Evolutionary conservation across 2,329 filamentous ascomycete genomes (phyloP), one percentile per base, ranked within the genome.

Genomic region (Talaromyces verruculosus): DNA sequence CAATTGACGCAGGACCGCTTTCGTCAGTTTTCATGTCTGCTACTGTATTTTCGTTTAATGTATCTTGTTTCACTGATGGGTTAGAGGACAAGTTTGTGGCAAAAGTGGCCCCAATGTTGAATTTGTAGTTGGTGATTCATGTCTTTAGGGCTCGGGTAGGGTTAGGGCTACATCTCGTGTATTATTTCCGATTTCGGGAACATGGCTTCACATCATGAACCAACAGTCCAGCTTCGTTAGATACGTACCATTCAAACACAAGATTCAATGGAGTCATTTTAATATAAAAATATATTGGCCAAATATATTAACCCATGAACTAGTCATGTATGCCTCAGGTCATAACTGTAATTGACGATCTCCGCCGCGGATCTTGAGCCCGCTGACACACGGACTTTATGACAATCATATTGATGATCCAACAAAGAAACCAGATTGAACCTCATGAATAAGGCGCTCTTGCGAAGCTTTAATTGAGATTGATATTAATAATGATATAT

Each of bases 91-190:
- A 5, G n/a, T 17, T 28, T 2, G 47, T 13, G 2, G 17, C 22
- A 3, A 17, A 6, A 28, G 22, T 28, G 19, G 5, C 11, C 8
- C 8, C 47, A 28, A 28, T 28, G 19, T 51, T 51, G 49, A 55
- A 28, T 19, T 55, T 2, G 8, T 28, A 55, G 30, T 8, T 55
- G 17, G 51, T 11, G 51, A 35, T 33, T 10, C 28, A 19, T 35
- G 13, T 19, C 28, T 19, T 55, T 35, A 55, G 30, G 51, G 51
- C n/a, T 55, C n/a, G 11, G 8, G n/a, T 37, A 37, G 30, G 30
- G 30, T 57, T 57, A 57, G 53, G 53, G 53, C 53, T 57, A 22
- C 53, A 22, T n/a, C 33, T 22, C n/a, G 53, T 37, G n/a, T 57
- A 37, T 57, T 37, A 57, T 37, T 25, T 39, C 33, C 53, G 10